Percentiles rank a stretch among this genome's conserved stretches.
phyloP scores from a whole-genome alignment of 2,329 filamentous ascomycete genomes.

The Stagonosporopsis rhizophila region DNA sequence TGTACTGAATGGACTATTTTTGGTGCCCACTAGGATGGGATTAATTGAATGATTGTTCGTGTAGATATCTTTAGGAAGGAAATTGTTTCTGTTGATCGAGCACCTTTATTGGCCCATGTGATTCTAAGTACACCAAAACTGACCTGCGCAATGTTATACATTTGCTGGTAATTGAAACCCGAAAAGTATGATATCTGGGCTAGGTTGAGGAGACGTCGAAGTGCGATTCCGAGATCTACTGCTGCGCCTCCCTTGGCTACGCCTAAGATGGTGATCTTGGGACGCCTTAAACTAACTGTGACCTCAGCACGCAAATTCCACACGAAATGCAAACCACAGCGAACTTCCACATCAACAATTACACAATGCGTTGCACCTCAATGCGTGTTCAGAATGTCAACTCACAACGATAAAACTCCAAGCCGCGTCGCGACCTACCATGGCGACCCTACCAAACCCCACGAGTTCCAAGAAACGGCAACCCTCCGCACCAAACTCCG shows the following conservation, averaged over 20 bases:
- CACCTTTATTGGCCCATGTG: background rate
- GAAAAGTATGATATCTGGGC: background rate
- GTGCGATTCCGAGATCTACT: background rate
- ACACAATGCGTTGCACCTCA: background rate
- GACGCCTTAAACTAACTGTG: constrained; percentile 11
- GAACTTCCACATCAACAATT: background rate
- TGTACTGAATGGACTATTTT: too few species aligned
- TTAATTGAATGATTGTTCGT: background rate
- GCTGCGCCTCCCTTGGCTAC: constrained; percentile 19
- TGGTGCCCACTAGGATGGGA: background rate
- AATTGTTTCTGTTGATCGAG: background rate
- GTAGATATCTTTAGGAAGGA: constrained; percentile 3
- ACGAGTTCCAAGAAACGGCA: constrained; percentile 1
- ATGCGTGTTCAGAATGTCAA: background rate
- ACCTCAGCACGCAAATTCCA: background rate
- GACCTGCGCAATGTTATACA: too few species aligned
- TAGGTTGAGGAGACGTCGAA: background rate
- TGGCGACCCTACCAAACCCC: background rate
- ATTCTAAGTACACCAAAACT: background rate
- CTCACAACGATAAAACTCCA: background rate
- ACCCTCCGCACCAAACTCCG: constrained; percentile 21
- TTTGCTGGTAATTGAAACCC: too few species aligned
- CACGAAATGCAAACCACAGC: background rate
- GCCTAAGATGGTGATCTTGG: background rate
- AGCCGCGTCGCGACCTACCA: background rate